A percentile compares a stretch with the other conserved stretches of the same genome.
phyloP scores from a whole-genome alignment of 1,139 yeast species.

The Scheffersomyces quercinus region DNA sequence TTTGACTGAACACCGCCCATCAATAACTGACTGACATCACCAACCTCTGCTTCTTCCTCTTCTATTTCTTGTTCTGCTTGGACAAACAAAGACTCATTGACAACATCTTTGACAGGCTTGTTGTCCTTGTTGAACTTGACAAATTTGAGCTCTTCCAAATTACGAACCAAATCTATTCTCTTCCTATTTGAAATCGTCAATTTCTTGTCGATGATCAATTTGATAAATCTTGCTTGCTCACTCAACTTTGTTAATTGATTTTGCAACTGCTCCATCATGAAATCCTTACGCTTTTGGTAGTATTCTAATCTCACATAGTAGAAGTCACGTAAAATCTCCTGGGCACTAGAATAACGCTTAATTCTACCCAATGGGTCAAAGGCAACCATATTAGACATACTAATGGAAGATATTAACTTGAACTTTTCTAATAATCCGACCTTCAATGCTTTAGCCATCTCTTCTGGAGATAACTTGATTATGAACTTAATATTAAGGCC shows the following conservation, averaged over 20 bases:
- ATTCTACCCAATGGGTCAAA: conserved; percentile 92
- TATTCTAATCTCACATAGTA: conserved; percentile 83
- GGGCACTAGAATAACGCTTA: conserved; percentile 72
- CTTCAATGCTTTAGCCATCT: conserved; percentile 75
- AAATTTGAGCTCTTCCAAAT: conserved; percentile 64
- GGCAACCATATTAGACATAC: conserved; percentile 88
- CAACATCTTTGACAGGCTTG: conserved; percentile 37
- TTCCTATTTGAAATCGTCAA: conserved; percentile 75
- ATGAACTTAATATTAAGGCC: conserved; percentile 78
- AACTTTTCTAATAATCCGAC: conserved; percentile 84
- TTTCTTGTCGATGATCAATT: conserved; percentile 78
- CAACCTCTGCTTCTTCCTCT: conserved; percentile 38
- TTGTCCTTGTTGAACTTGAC: conserved; percentile 76
- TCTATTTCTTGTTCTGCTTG: conserved; percentile 31
- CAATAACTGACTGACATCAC: conserved; percentile 38
- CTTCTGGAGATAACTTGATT: conserved; percentile 70
- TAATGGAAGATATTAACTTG: conserved; percentile 68
- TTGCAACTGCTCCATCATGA: conserved; percentile 66
- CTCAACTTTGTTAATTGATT: conserved; percentile 72
- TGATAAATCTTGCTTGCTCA: conserved; percentile 89
- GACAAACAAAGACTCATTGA: conserved; percentile 20
- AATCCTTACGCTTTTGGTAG: conserved; percentile 89
- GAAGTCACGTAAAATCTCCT: conserved; percentile 81
- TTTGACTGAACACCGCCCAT: conserved; percentile 27
- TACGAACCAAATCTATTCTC: conserved; percentile 61